Conservation (phyloP, 768 basidiomycete genomes). For the Kwoniella europaea region DNA sequence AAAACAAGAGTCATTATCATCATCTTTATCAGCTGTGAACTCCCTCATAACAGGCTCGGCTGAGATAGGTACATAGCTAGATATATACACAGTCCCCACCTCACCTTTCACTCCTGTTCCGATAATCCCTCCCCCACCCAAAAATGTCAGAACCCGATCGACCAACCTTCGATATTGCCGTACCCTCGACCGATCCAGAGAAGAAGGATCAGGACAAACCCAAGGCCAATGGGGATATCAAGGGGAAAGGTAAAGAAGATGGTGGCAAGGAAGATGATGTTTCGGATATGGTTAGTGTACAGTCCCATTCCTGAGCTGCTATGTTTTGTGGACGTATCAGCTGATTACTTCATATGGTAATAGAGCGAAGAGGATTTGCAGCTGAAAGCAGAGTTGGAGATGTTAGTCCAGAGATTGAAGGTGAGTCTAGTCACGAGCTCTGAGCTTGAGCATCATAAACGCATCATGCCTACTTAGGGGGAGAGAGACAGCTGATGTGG, state of each 20-base stretch:
- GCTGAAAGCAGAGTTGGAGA: constrained; percentile 90
- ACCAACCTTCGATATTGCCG: constrained; percentile 52
- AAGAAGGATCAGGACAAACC: constrained; percentile 61
- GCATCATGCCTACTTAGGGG: too few species aligned
- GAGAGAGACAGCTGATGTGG: too few species aligned
- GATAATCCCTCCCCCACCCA: neutral
- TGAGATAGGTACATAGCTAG: too few species aligned
- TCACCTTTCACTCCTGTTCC: neutral
- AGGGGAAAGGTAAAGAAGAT: constrained; percentile 58
- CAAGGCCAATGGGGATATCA: constrained; percentile 17
- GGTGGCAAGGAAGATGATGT: constrained; percentile 44
- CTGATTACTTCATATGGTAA: neutral
- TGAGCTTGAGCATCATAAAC: too few species aligned
- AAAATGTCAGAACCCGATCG: constrained; percentile 31
- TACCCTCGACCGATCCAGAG: constrained; percentile 63
- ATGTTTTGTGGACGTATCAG: too few species aligned
- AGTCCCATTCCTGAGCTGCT: neutral
- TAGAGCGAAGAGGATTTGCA: constrained; percentile 82
- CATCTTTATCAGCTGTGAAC: neutral
- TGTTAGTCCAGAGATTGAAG: constrained; percentile 92
- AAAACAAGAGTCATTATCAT: neutral
- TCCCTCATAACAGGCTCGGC: too few species aligned
- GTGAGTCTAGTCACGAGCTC: constrained; percentile 60
- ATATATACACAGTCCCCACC: too few species aligned
- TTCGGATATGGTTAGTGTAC: constrained; percentile 60